Evolutionary conservation across 768 basidiomycete genomes (phyloP), one percentile per base, ranked within the genome.

Genomic region (Boletus reticulatus): DNA sequence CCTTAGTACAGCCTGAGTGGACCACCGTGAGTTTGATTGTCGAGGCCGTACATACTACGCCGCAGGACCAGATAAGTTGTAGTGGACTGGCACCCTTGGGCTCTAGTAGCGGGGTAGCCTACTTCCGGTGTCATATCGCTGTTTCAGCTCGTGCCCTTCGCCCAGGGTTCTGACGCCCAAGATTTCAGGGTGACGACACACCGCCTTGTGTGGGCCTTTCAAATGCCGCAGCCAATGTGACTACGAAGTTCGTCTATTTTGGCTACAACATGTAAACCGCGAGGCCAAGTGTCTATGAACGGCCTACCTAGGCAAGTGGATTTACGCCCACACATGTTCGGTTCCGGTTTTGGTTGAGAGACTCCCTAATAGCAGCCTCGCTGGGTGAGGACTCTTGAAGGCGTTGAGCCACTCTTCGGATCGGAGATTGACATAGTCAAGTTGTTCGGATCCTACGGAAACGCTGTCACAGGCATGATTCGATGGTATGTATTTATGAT

Each of bases 211-310:
- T 27, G 22, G 22, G 27, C 27, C 27, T 29, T 29, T 29, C 27
- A 29, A 29, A 29, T 9, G 27, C 27, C 27, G 27, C 27, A 29
- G 27, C 27, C 27, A 29, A 29, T 22, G n/a, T 34, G 9, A 7
- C 36, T 6, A n/a, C 27, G 20, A 13, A 11, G 20, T 36, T 16
- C 29, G 38, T 48, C 49, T 19, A 31, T 43, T 44, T 63, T 14
- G 11, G 47, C 14, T 22, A 1, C 53, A 56, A 37, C 60, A 59
- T 46, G 63, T 20, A 14, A 46, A 59, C 48, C 57, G 44, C 44
- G 56, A 64, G 63, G 62, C 54, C 6, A 24, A 24, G 5, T 34
- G 34, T 34, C 34, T 14, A 34, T 12, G 27, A 14, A 44, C 16
- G 22, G 13, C 32, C 43, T 13, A 41, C 48, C 20, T 31, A 13